Evolutionary conservation across 2,329 filamentous ascomycete genomes (phyloP), one percentile per base, ranked within the genome.

Genomic region (Cladophialophora psammophila): DNA sequence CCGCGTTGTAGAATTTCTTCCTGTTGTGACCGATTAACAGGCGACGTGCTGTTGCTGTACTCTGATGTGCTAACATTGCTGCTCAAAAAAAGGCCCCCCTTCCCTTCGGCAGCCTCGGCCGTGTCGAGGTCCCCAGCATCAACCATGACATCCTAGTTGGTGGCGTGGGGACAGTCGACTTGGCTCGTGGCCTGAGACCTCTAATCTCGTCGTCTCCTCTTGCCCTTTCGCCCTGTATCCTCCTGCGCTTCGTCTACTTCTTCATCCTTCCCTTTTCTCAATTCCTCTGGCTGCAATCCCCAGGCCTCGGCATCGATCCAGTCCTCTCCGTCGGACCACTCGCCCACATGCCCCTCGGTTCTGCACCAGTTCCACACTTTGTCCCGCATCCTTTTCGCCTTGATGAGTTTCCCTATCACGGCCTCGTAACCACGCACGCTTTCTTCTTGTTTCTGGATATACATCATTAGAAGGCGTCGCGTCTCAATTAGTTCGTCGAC

Each of bases 301-400:
- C 86, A 89, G 72, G 87, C 85, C 63, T 87, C 85, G 20, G 81
- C 79, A 72, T 90, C 88, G 70, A 88, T 88, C 88, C 88, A 90
- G 72, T 90, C 88, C 77, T 90, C 88, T 1, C 88, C 87, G 72
- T 90, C 88, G 61, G 86, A 88, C 86, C 89, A 85, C 74, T 90
- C 87, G 4, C 87, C 86, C 15, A 88, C 78, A 75, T 90, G 88
- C 5, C 80, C 87, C 73, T 89, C 87, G 0, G 87, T 86, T 73
- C 87, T 88, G 73, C 83, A 85, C 82, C 85, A 87, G 68, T 86
- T 83, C 72, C 84, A 84, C 1, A 90, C 86, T 40, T 85, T 81
- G 50, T 85, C 82, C 64, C 87, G 81, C 83, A 88, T 84, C 53
- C 86, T 82, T 69, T 87, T 84, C n/a, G 87, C 85, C 64, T 83